Percentiles rank a stretch among this genome's conserved stretches.
Conservation (phyloP, 345 rosid species). For the Populus alba region DNA sequence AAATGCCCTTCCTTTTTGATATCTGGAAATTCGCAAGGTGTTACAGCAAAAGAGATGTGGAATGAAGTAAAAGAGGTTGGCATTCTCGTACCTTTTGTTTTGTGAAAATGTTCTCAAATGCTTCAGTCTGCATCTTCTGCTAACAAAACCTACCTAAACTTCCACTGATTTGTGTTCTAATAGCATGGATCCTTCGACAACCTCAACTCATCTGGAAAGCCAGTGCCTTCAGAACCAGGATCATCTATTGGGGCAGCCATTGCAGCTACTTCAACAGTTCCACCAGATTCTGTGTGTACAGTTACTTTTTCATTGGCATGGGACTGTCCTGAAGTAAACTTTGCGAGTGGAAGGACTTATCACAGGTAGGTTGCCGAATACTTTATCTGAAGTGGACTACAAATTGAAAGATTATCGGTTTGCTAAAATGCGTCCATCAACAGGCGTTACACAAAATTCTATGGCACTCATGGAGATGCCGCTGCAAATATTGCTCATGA, state of each 20-base stretch:
- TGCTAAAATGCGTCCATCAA: conserved; percentile 16
- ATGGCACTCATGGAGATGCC: conserved; percentile 63
- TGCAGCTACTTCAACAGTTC: conserved; percentile 69
- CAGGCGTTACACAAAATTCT: conserved; percentile 89
- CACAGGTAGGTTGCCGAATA: conserved; percentile 41
- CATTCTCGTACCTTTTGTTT: not conserved
- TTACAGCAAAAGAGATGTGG: conserved; percentile 91
- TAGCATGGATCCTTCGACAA: conserved; percentile 74
- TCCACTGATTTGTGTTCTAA: conserved; percentile 9
- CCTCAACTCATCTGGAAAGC: conserved; percentile 37
- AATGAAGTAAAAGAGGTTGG: conserved; percentile 69
- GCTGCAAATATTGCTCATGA: conserved; percentile 81
- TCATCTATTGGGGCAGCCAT: conserved; percentile 93
- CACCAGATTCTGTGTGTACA: conserved; percentile 45
- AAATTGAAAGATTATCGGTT: conserved; percentile 3
- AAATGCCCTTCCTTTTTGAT: conserved; percentile 69
- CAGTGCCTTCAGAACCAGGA: conserved; percentile 59
- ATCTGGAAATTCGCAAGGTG: conserved; percentile 61
- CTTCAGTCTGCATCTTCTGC: not conserved
- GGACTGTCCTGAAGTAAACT: conserved; percentile 87
- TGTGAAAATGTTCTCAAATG: not conserved
- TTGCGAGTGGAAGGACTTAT: conserved; percentile 63
- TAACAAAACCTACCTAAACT: not conserved
- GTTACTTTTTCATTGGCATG: conserved; percentile 84
- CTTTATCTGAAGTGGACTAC: not conserved